Evolutionary conservation across 2,329 filamentous ascomycete genomes (phyloP), one percentile per base, ranked within the genome.

Genomic region (Epichloe glyceriae): DNA sequence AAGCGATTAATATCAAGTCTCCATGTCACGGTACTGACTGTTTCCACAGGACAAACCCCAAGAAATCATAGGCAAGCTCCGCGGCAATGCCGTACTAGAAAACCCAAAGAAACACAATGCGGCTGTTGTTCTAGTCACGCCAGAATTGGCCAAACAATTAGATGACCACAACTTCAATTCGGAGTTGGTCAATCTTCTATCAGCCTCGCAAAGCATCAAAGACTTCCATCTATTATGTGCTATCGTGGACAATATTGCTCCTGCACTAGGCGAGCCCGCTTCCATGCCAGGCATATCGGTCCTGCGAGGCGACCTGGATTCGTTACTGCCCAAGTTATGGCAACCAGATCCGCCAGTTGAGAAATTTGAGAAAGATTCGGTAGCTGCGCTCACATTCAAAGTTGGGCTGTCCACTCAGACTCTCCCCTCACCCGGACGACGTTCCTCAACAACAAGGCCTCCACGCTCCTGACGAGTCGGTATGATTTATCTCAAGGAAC

Each of bases 401-500:
- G 59, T 73, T 15, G 67, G 67, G 7, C 58, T 54, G 42, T 60
- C 61, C 11, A 62, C 65, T 3, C 64, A 76, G 50, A 79, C 73
- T 5, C 52, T 90, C 86, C 86, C 2, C 69, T 93, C 26, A 83
- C 87, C 40, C 87, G 88, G 60, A 94, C 88, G 0, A 69, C 88
- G 6, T 93, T 93, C 61, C 78, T 82, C 39, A 91, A 83, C 53
- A 84, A 81, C 44, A 72, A 70, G 26, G 70, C 70, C 1, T 82
- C 82, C 2, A 85, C 80, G 1, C 65, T 87, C 7, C 61, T 76
- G 30, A 67, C 70, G 2, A 60, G 61, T 11, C 58, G 61, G 10
- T 64, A 64, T 47, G 57, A 64, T 37, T 48, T 67, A 33, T 56
- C 53, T 2, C 33, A 53, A 8, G 55, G 43, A 19, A 47, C 45